Evolutionary conservation across 2,329 filamentous ascomycete species (phyloP).

Genomic region (Colletotrichum viniferum): DNA sequence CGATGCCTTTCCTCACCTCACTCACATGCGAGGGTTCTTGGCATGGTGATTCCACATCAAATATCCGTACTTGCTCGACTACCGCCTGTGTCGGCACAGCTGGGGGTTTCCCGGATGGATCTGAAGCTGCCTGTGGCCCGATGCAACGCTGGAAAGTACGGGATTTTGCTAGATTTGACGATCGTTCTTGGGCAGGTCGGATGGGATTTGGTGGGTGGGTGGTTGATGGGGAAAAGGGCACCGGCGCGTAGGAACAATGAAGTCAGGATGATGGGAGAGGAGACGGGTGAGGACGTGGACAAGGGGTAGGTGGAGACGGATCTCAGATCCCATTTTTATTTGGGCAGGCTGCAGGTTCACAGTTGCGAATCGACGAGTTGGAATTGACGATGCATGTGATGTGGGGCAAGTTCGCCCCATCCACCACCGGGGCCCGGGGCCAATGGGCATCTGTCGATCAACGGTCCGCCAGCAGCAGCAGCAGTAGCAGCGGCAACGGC

Average conservation of each 20-base stretch:
- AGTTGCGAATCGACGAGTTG: neutral
- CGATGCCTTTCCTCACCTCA: neutral
- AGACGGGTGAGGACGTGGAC: neutral
- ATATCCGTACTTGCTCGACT: neutral
- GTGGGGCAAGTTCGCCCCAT: constrained; percentile 3
- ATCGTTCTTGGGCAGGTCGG: neutral
- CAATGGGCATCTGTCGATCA: constrained; percentile 16
- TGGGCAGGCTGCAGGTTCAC: neutral
- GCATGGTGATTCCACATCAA: constrained; percentile 14
- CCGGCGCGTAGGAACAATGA: neutral
- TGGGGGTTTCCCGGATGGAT: neutral
- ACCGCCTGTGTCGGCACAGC: neutral
- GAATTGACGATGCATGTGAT: neutral
- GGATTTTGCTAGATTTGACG: neutral
- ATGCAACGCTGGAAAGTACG: neutral
- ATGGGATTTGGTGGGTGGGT: neutral
- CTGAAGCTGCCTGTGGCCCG: neutral
- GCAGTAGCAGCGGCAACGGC: too few species aligned
- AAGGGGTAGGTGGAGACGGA: neutral
- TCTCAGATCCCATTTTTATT: neutral
- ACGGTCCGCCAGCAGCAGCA: constrained; percentile 6
- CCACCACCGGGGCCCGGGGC: neutral
- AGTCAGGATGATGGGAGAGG: neutral
- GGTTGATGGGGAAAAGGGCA: neutral
- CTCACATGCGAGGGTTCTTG: neutral